Conservation (phyloP, 2,329 filamentous ascomycete species). For the Calonectria montana region DNA sequence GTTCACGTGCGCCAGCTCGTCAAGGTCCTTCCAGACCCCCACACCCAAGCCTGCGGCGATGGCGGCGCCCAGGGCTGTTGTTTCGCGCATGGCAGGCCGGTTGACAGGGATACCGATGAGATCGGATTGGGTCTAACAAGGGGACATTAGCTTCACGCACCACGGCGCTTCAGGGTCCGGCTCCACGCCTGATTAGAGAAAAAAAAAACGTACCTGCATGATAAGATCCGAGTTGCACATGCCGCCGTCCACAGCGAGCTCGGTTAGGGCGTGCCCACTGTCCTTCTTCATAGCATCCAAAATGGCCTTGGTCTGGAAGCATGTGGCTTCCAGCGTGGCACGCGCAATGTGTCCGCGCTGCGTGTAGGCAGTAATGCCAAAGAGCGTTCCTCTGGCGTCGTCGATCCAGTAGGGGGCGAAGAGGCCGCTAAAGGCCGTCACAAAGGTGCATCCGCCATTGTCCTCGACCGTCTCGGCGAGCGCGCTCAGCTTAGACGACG, state of each 20-base stretch:
- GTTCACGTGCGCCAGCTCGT: conserved; percentile 79
- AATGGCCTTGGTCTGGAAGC: conserved; percentile 86
- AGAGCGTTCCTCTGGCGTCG: conserved; percentile 83
- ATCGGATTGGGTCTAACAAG: conserved; percentile 76
- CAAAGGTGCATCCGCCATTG: conserved; percentile 81
- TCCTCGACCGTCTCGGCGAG: conserved; percentile 66
- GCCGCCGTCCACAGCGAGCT: conserved; percentile 85
- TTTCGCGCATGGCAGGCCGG: conserved; percentile 85
- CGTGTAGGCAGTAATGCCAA: conserved; percentile 82
- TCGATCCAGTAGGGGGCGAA: conserved; percentile 91
- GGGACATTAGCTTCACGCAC: conserved; percentile 9
- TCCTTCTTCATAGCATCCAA: conserved; percentile 85
- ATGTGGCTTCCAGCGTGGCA: conserved; percentile 83
- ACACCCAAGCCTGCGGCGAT: conserved; percentile 86
- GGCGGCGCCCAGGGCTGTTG: conserved; percentile 82
- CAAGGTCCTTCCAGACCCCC: conserved; percentile 78
- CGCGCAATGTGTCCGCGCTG: conserved; percentile 81
- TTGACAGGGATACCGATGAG: conserved; percentile 83
- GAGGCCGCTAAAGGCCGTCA: conserved; percentile 83
- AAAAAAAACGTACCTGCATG: conserved; percentile 68
- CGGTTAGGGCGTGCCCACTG: conserved; percentile 76
- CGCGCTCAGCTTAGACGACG: conserved; percentile 57
- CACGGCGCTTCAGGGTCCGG: background rate
- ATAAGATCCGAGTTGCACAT: conserved; percentile 85
- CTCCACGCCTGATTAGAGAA: background rate